phyloP scores from a whole-genome alignment of 306 rosid genomes.

The Acacia crassicarpa region DNA sequence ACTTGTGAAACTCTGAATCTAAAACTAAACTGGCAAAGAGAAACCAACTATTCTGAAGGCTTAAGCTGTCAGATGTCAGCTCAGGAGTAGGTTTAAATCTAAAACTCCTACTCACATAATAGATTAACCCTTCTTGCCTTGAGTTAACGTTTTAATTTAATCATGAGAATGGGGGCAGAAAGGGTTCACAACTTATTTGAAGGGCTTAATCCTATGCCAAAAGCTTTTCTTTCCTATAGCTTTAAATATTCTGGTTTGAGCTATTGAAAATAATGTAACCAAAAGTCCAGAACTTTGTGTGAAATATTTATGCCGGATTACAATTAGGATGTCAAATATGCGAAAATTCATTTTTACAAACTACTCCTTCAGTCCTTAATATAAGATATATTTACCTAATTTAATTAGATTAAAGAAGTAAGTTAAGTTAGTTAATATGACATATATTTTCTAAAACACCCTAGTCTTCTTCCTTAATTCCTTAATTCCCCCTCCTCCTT shows the following conservation, averaged over 20 bases:
- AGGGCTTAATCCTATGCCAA: neutral
- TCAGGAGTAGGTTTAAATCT: neutral
- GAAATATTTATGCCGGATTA: neutral
- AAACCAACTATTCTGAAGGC: neutral
- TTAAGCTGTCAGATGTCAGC: neutral
- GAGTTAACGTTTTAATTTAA: neutral
- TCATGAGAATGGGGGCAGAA: neutral
- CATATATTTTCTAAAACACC: too few species aligned
- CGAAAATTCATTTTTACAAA: neutral
- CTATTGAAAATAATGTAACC: neutral
- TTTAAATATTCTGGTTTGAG: neutral
- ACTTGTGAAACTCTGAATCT: neutral
- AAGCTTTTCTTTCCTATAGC: neutral
- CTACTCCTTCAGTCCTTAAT: too few species aligned
- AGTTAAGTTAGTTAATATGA: too few species aligned
- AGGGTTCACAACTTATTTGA: neutral
- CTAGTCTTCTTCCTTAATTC: too few species aligned
- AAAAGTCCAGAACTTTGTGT: constrained; percentile 17
- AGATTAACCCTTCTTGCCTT: neutral
- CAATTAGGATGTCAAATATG: neutral
- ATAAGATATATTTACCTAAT: too few species aligned
- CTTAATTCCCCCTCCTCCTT: too few species aligned
- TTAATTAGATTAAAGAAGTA: too few species aligned
- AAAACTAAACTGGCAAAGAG: too few species aligned
- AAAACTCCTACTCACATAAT: neutral